Evolutionary conservation across 441 rosid genomes (phyloP).

Genomic region (Flueggea neowawraea): DNA sequence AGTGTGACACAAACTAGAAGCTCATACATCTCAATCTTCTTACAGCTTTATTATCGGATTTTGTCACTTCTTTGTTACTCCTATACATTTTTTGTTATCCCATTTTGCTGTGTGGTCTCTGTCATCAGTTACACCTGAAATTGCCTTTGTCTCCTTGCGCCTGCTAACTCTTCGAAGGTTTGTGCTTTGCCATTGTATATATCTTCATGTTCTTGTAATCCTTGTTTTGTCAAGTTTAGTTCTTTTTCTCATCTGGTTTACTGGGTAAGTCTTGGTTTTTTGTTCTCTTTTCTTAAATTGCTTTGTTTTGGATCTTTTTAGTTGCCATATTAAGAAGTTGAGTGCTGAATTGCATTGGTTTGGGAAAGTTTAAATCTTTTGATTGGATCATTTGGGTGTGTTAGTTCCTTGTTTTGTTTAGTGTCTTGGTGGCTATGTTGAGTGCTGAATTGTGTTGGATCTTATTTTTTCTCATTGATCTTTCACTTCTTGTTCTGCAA

Average conservation of each 20-base stretch:
- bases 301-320: neutral
- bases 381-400: too few species aligned
- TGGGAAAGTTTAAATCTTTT: too few species aligned
- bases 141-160: conserved; percentile 7
- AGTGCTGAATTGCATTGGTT: too few species aligned
- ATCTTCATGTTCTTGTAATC: conserved; percentile 1
- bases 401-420: conserved; percentile 3
- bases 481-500: conserved; percentile 3
- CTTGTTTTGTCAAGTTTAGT: conserved; percentile 1
- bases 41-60: conserved; percentile 11
- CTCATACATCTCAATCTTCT: conserved; percentile 12
- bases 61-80: conserved; percentile 16
- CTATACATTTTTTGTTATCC: neutral
- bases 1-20: neutral
- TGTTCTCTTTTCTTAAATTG: neutral
- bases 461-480: conserved; percentile 7
- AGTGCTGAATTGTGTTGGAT: conserved; percentile 21
- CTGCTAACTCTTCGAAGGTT: conserved; percentile 17
- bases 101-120: conserved; percentile 20
- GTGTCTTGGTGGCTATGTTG: conserved; percentile 2
- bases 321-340: too few species aligned
- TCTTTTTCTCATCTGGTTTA: neutral
- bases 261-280: neutral
- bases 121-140: conserved; percentile 11
- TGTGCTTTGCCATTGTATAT: conserved; percentile 10